phyloP scores from a whole-genome alignment of 2,329 filamentous ascomycete species.

The Colletotrichum sp. region DNA sequence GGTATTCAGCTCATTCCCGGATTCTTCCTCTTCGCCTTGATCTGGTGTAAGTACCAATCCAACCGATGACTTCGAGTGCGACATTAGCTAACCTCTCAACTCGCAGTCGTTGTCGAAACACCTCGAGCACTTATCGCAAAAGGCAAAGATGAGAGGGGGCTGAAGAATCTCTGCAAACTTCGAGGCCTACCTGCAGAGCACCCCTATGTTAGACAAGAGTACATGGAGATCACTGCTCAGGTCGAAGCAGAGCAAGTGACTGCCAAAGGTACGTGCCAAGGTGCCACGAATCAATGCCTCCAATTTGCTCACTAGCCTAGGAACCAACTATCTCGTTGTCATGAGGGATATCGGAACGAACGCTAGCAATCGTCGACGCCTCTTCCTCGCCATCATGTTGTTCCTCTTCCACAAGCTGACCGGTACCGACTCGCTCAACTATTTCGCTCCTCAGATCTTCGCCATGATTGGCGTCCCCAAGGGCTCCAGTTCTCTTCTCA shows the following conservation, averaged over 20 bases:
- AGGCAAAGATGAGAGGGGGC: slow-evolving; percentile 36
- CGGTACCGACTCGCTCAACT: slow-evolving; percentile 43
- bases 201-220: slow-evolving; percentile 19
- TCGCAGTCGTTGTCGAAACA: slow-evolving; percentile 22
- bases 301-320: background rate
- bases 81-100: background rate
- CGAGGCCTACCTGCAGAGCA: slow-evolving; percentile 28
- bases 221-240: slow-evolving; percentile 20
- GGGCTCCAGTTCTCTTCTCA: slow-evolving; percentile 35
- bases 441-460: slow-evolving; percentile 44
- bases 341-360: slow-evolving; percentile 34
- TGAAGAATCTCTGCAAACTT: slow-evolving; percentile 40
- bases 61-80: background rate
- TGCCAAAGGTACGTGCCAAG: background rate
- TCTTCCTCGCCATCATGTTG: slow-evolving; percentile 37
- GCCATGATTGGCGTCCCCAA: slow-evolving; percentile 39
- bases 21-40: slow-evolving; percentile 36
- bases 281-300: background rate
- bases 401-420: slow-evolving; percentile 47
- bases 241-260: slow-evolving; percentile 12
- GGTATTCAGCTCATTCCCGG: slow-evolving; percentile 43
- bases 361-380: slow-evolving; percentile 34
- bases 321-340: slow-evolving; percentile 35
- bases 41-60: slow-evolving; percentile 27
- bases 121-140: slow-evolving; percentile 34